Evolutionary conservation across 257 asterid species (phyloP).

Genomic region (Cinchona pubescens): DNA sequence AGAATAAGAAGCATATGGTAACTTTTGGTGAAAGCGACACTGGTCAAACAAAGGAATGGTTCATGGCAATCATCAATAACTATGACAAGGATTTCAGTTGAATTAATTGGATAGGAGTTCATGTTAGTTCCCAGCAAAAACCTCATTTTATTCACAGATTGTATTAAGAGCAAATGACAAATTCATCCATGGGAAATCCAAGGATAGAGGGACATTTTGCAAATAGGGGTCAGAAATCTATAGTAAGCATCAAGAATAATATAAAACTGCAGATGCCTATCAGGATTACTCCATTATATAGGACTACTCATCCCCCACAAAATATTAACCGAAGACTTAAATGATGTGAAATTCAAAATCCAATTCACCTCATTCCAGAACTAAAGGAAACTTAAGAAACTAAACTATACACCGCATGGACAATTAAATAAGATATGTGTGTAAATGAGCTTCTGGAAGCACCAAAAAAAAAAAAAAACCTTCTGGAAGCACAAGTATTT

Average conservation of each 20-base stretch:
- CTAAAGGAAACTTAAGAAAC: not conserved
- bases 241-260: too few species aligned
- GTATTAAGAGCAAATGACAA: not conserved
- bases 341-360: not conserved
- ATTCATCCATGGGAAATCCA: not conserved
- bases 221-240: too few species aligned
- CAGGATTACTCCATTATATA: not conserved
- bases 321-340: not conserved
- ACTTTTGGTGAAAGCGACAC: not conserved
- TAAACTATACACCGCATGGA: not conserved
- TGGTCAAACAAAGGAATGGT: not conserved
- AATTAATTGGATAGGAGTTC: not conserved
- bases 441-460: not conserved
- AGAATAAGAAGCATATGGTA: not conserved
- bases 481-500: not conserved
- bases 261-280: too few species aligned
- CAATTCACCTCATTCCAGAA: not conserved
- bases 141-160: not conserved
- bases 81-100: not conserved
- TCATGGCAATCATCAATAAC: not conserved
- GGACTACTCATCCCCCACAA: not conserved
- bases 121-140: not conserved
- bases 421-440: not conserved
- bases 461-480: too few species aligned
- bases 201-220: not conserved